Base-by-base conservation (phyloP, 2,329 filamentous ascomycete genomes). In the Zasmidium cellare region DNA sequence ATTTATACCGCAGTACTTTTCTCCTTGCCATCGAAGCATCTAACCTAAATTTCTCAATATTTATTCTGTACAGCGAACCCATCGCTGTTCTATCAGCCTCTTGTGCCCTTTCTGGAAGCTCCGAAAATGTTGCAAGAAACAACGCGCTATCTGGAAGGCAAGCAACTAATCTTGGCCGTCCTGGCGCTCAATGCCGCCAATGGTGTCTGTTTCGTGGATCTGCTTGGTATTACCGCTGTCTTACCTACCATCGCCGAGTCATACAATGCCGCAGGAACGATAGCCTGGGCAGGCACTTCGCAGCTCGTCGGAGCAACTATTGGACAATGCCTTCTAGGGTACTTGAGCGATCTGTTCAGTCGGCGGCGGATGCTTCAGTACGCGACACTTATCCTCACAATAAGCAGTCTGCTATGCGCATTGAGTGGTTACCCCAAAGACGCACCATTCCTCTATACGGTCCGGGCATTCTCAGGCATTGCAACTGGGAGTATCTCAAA, bases 341-440 rank as follows among this genome's bases (percentile, higher is more conserved):
- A 67, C 25, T 23, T 66, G 45, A 65, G 62, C 59, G 63, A 67
- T 46, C 31, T 63, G 16, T 63, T 62, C 19, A 57, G 59, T 9
- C 57, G 65, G 9, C 50, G 62, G 35, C 53, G 53, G 28, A 66
- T 67, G 64, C 52, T 67, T 18, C 24, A 63, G 25, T 38, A 53
- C 12, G 57, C 58, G 5, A 25, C 59, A 25, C 22, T 28, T 1
- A n/a, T 61, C 14, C 50, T 61, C 19, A 23, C 56, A 6, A 9
- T 58, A 9, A 55, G 55, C 11, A 31, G 55, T 2, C 18, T 65
- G 11, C 35, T 41, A 2, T 64, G 57, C 16, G 62, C 57, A 9
- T 24, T 55, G 22, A 53, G 50, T 22, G 16, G 35, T 9, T 65
- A 54, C 46, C 47, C 51, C 9, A 16, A 22, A 6, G 45, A 22